Percentiles rank a stretch among this genome's conserved stretches.
phyloP scores from a whole-genome alignment of 169 alveolate genomes.

The Plasmodium fragile region DNA sequence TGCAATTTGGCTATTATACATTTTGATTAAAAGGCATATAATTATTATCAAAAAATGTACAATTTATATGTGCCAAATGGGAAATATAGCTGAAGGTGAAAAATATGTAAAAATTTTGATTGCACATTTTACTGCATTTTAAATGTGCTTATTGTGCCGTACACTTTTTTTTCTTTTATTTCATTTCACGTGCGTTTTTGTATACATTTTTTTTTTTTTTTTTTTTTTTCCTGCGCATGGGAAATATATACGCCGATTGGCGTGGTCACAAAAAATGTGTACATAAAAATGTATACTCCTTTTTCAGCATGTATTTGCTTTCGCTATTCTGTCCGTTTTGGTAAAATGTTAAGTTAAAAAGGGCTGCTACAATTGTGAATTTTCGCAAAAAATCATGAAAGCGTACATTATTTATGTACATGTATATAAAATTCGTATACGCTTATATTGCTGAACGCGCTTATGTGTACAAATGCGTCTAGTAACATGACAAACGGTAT shows the following conservation, averaged over 20 bases:
- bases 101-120: not conserved
- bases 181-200: not conserved
- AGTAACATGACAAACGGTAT: not conserved
- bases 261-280: not conserved
- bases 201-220: not conserved
- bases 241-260: not conserved
- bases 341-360: not conserved
- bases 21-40: not conserved
- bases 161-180: not conserved
- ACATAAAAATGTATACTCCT: not conserved
- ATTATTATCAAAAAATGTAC: not conserved
- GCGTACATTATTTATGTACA: not conserved
- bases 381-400: not conserved
- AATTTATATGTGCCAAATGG: not conserved
- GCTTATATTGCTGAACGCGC: not conserved
- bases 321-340: not conserved
- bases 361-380: not conserved
- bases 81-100: not conserved
- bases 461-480: not conserved
- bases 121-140: not conserved
- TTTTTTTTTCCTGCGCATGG: not conserved
- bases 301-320: not conserved
- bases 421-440: not conserved
- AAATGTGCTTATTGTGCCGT: not conserved
- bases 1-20: not conserved